Evolutionary conservation across 768 basidiomycete genomes (phyloP).

Genomic region (Mycena sanguinolenta): DNA sequence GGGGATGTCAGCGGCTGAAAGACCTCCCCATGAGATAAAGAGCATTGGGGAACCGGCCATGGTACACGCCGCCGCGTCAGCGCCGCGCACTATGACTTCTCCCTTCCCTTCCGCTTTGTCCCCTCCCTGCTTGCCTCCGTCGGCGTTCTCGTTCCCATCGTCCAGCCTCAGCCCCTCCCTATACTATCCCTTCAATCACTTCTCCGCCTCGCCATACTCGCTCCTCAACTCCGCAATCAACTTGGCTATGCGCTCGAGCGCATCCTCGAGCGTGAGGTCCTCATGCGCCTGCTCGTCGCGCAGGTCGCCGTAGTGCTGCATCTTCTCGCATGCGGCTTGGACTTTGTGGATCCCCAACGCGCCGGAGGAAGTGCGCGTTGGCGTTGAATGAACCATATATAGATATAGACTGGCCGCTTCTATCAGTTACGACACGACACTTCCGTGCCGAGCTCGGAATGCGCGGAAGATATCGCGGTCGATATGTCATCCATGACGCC

Average conservation of each 20-base stretch:
- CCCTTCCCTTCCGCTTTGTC: no score
- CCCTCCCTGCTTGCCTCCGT: no score
- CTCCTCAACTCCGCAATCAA: constrained; percentile 71
- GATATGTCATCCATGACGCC: constrained; percentile 2
- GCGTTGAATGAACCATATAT: not conserved
- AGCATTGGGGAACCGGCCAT: no score
- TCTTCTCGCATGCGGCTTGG: constrained; percentile 87
- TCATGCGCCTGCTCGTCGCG: constrained; percentile 67
- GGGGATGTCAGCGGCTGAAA: no score
- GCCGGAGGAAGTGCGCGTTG: no score
- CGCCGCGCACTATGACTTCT: no score
- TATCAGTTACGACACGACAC: not conserved
- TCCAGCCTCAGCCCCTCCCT: constrained; percentile 38
- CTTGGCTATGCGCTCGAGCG: constrained; percentile 67
- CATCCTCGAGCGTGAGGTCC: constrained; percentile 61
- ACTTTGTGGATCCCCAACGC: constrained; percentile 89
- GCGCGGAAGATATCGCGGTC: no score
- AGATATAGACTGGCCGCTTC: not conserved
- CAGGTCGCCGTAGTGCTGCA: constrained; percentile 87
- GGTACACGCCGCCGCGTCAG: no score
- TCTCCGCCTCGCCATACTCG: constrained; percentile 79
- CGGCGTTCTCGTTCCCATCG: not conserved
- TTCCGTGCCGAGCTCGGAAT: not conserved
- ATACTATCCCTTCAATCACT: constrained; percentile 70
- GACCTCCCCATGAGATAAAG: no score